A percentile compares a stretch with the other conserved stretches of the same genome.
These are phyloP conservation scores for Alternaria arborescens DNA, from an alignment of 2,329 filamentous ascomycete genomes.

Conservation along the genomic window DNA sequence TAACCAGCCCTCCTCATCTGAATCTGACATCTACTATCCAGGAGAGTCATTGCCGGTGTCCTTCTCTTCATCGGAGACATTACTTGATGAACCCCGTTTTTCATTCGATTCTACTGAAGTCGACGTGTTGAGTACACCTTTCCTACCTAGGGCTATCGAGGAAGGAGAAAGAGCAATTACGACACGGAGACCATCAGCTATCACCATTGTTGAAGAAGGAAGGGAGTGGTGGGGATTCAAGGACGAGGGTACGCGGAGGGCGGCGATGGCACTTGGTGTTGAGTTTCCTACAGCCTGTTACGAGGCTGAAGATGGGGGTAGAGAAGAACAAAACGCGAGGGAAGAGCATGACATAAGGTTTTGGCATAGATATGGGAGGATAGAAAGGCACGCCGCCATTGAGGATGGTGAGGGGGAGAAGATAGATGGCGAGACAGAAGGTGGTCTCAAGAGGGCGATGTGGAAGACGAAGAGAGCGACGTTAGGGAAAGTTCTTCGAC, in stretches of 20 bases:
- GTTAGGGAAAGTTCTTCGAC: not conserved
- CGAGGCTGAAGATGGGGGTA: not conserved
- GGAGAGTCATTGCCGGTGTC: not conserved
- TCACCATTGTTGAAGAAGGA: not conserved
- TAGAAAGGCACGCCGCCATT: no score
- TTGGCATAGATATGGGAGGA: not conserved
- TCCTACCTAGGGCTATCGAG: not conserved
- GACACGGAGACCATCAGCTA: accelerated
- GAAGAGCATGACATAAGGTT: not conserved
- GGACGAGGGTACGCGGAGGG: not conserved
- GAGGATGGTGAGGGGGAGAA: not conserved
- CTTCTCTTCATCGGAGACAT: not conserved
- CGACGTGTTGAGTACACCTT: not conserved
- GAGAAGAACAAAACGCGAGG: no score
- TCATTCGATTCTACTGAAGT: not conserved
- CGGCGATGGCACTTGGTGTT: not conserved
- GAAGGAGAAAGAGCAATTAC: not conserved
- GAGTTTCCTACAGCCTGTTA: not conserved
- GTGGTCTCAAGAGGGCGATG: no score
- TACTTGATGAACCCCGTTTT: not conserved
- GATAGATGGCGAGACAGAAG: no score
- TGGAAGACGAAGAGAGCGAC: not conserved
- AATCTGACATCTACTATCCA: not conserved
- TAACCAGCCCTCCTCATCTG: not conserved
- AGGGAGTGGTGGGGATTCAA: not conserved